Base-by-base conservation (phyloP, 2,329 filamentous ascomycete genomes). In the Ustulina deusta region DNA sequence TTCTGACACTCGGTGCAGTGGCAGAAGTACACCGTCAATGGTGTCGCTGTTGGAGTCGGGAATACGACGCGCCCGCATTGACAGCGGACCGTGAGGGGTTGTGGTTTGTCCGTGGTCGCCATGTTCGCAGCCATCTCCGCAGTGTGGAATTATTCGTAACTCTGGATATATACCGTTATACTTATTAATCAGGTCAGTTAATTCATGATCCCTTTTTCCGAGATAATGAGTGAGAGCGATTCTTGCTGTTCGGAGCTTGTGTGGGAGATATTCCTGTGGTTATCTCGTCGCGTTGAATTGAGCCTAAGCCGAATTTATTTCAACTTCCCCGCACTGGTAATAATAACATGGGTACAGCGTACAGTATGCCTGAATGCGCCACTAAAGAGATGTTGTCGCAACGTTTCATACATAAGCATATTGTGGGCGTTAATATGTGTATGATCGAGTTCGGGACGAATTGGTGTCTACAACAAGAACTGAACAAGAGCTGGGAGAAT, bases 1-100 rank as follows among this genome's bases (percentile, higher is more conserved):
- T 77, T 82, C 49, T 79, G 82, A 68, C 83, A 85, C 61, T 84
- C 79, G 56, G 78, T 76, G 72, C 83, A 85, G 75, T 85, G 83
- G 72, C 83, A 85, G 74, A 81, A 78, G 72, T 79, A 83, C 22
- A 83, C 72, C 6, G 74, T 76, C 27, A 79, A 62, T 5, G 81
- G 81, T 22, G 78, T 59, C 0, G 78, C 74, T 6, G 71, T 73
- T 1, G 80, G 78, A 4, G 80, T 78, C 36, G 72, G 74, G 69
- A 83, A 79, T 17, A 74, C 64, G 36, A 83, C 70, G n/a, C 72
- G 62, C 59, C 78, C 79, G 74, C 82, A 84, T 61, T 83, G 82
- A 66, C 82, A 84, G 49, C 71, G 74, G 25, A 76, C 74, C 2
- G 68, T 74, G 44, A 77, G 75, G 29, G 71, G 68, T 36, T 64